Evolutionary conservation across 2,329 filamentous ascomycete genomes (phyloP), one percentile per base, ranked within the genome.

Genomic region (Paecilomyces niveus): DNA sequence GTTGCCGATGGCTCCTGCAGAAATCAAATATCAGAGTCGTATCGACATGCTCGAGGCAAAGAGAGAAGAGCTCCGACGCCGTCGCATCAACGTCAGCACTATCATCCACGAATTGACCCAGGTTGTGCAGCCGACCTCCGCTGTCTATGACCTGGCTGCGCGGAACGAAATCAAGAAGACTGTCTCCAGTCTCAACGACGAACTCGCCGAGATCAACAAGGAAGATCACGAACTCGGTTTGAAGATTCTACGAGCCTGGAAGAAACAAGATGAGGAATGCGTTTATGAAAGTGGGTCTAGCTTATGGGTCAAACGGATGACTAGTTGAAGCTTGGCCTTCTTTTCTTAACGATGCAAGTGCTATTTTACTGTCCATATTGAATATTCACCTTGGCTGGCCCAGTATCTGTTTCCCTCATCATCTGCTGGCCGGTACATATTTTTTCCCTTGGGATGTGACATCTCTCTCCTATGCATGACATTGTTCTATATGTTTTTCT

Each of bases 171-270:
- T 84, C 62, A 83, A 83, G 68, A 78, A 74, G 66, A 90, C 89
- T 69, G 85, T 94, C 0, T 84, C 87, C 62, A 80, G 78, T 22
- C 78, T 92, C 55, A 82, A 83, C 59, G 74, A 75, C 55, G 88
- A 92, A 70, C 80, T 93, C 35, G 83, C 86, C 3, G 89, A 92
- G 62, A 84, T 94, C 26, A 83, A 85, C 72, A 81, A 85, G 62
- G 86, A 93, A 72, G 88, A 92, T 72, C 88, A 93, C 68, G 89
- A 94, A 58, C 75, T 92, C 50, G 90, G 90, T 1, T 75, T 94
- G 66, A 87, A 86, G 72, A 78, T 94, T 57, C 85, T 90, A 70
- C 79, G 88, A 22, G 87, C 88, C 9, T 88, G 89, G 74, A 92
- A 90, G 77, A 83, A 89, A 54, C 81, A 86, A 65, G 89, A 92